A percentile compares a stretch with the other conserved stretches of the same genome.
Conservation (phyloP, 108 stramenopile species). For the Conticribra guillardii region DNA sequence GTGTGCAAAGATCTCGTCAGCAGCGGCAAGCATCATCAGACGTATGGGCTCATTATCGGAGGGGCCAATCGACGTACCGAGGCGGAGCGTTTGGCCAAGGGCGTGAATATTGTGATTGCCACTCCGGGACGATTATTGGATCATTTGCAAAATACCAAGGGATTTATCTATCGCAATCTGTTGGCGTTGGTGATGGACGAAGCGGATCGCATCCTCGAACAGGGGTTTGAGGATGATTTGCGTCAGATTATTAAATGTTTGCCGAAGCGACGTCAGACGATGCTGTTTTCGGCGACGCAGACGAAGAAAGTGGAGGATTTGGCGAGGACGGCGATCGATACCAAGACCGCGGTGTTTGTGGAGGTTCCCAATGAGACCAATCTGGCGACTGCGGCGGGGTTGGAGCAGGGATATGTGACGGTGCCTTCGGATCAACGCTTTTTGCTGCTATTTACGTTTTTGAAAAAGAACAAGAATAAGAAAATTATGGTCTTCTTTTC, state of each 20-base stretch:
- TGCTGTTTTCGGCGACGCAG: slow-evolving; percentile 98
- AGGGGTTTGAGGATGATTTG: slow-evolving; percentile 99
- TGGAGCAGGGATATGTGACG: slow-evolving; percentile 98
- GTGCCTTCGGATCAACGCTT: slow-evolving; percentile 97
- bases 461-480: slow-evolving; percentile 98
- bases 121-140: slow-evolving; percentile 98
- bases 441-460: slow-evolving; percentile 96
- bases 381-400: slow-evolving; percentile 90
- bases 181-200: slow-evolving; percentile 98
- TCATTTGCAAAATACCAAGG: slow-evolving; percentile 97
- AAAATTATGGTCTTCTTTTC: slow-evolving; percentile 99
- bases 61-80: slow-evolving; percentile 96
- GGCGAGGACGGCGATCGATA: slow-evolving; percentile 91
- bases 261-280: slow-evolving; percentile 97
- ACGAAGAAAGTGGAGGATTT: slow-evolving; percentile 98
- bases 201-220: slow-evolving; percentile 98
- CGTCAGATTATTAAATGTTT: slow-evolving; percentile 94
- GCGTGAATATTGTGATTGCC: slow-evolving; percentile 96
- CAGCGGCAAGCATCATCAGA: slow-evolving; percentile 79
- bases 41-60: slow-evolving; percentile 98
- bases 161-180: slow-evolving; percentile 90
- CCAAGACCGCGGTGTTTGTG: slow-evolving; percentile 90
- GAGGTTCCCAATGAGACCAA: slow-evolving; percentile 90
- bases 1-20: slow-evolving; percentile 93
- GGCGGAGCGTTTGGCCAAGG: slow-evolving; percentile 95